A percentile compares a stretch with the other conserved stretches of the same genome.
Conservation (phyloP, 2,329 filamentous ascomycete species). For the Aspergillus unguis region DNA sequence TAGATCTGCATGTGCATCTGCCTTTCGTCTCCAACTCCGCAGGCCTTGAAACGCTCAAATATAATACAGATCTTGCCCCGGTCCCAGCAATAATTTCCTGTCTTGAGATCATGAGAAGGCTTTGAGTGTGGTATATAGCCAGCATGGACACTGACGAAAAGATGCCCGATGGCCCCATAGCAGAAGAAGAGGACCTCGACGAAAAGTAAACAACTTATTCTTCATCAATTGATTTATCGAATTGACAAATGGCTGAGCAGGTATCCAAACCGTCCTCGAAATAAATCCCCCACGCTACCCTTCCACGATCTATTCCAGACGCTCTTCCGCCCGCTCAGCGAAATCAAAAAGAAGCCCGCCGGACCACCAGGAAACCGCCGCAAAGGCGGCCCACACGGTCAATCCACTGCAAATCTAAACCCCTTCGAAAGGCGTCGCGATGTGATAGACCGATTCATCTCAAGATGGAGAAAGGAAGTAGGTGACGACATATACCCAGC, state of each 20-base stretch:
- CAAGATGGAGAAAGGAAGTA: slow-evolving; percentile 80
- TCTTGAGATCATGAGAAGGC: too few relatives aligned
- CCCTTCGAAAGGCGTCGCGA: slow-evolving; percentile 74
- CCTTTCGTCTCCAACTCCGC: neutral
- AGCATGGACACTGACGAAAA: slow-evolving; percentile 32
- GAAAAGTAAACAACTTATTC: slow-evolving; percentile 24
- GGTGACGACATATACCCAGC: slow-evolving; percentile 92
- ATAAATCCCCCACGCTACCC: slow-evolving; percentile 71
- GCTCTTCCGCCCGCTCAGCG: slow-evolving; percentile 76
- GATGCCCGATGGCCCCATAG: slow-evolving; percentile 16
- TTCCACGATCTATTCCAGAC: slow-evolving; percentile 75
- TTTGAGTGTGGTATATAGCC: neutral
- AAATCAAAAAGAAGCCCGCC: slow-evolving; percentile 70
- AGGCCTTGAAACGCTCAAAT: neutral
- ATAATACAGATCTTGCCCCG: neutral
- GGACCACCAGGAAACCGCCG: slow-evolving; percentile 53
- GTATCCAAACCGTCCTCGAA: slow-evolving; percentile 78
- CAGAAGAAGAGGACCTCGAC: slow-evolving; percentile 28
- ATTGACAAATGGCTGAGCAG: slow-evolving; percentile 40
- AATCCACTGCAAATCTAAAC: slow-evolving; percentile 49
- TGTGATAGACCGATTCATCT: slow-evolving; percentile 83
- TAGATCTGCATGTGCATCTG: neutral
- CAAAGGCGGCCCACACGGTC: slow-evolving; percentile 60
- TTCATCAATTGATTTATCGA: too few relatives aligned
- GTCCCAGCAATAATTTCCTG: too few relatives aligned